Evolutionary conservation across 345 rosid species (phyloP).

Genomic region (Euclidium syriacum): DNA sequence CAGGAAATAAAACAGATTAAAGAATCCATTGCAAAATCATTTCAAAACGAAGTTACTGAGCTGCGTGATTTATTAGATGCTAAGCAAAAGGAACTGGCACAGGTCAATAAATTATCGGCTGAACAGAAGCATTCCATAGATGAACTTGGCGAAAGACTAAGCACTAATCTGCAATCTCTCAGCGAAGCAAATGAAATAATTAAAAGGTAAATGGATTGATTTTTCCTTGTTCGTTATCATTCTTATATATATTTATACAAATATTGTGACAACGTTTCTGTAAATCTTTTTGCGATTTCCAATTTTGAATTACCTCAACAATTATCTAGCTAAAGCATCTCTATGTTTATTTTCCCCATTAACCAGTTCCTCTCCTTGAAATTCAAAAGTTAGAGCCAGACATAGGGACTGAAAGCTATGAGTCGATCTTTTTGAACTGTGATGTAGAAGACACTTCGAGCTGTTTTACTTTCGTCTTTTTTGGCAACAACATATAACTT

Average conservation of each 20-base stretch:
- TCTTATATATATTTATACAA: not conserved
- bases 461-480: not conserved
- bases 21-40: slow-evolving; percentile 52
- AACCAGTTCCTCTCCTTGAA: not conserved
- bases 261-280: not conserved
- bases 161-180: slow-evolving; percentile 74
- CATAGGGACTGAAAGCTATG: not conserved
- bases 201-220: slow-evolving; percentile 45
- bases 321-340: not conserved
- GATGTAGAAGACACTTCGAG: not conserved
- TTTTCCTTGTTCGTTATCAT: not conserved
- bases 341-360: not conserved
- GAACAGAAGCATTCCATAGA: slow-evolving; percentile 76
- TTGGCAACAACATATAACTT: not conserved
- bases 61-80: slow-evolving; percentile 43
- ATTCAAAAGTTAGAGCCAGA: not conserved
- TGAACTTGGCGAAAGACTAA: slow-evolving; percentile 78
- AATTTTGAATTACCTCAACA: not conserved
- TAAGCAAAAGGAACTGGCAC: slow-evolving; percentile 56
- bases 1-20: slow-evolving; percentile 70
- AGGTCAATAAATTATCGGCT: slow-evolving; percentile 50
- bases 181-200: slow-evolving; percentile 81
- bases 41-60: slow-evolving; percentile 48
- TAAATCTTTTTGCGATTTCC: not conserved
- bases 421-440: not conserved